phyloP scores from a whole-genome alignment of 208 protist genomes.

The Herpetomonas samuelpessoai region DNA sequence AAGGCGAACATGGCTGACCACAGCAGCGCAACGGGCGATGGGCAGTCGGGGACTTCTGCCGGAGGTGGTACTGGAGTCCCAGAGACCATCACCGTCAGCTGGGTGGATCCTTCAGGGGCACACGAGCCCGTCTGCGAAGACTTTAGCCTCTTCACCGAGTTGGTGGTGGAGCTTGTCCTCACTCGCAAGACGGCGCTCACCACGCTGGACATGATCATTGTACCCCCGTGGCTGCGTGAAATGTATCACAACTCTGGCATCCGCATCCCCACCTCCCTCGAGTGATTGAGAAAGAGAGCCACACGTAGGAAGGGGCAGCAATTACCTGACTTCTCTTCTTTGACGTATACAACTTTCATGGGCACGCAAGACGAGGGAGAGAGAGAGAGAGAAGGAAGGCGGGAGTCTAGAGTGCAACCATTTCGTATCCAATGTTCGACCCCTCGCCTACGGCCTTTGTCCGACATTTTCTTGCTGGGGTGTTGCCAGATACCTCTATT shows the following conservation, averaged over 20 bases:
- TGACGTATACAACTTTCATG: too few species aligned
- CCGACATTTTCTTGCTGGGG: too few species aligned
- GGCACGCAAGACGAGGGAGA: too few species aligned
- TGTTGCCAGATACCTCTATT: too few species aligned
- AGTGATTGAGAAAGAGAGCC: slow-evolving; percentile 4
- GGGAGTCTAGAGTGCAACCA: too few species aligned
- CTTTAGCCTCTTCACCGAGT: slow-evolving; percentile 24
- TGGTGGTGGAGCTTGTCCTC: slow-evolving; percentile 48
- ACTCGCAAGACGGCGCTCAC: slow-evolving; percentile 31
- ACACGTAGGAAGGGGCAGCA: too few species aligned
- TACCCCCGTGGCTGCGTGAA: slow-evolving; percentile 64
- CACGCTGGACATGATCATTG: slow-evolving; percentile 46
- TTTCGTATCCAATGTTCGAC: too few species aligned
- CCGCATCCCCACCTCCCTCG: slow-evolving; percentile 28
- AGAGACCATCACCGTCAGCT: slow-evolving; percentile 10
- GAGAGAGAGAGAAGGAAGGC: too few species aligned
- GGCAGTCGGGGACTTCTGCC: neutral
- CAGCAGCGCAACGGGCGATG: neutral
- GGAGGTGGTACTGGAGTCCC: neutral
- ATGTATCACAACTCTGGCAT: slow-evolving; percentile 13
- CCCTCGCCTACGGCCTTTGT: too few species aligned
- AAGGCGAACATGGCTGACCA: slow-evolving; percentile 19
- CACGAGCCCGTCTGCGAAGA: slow-evolving; percentile 40
- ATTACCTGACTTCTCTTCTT: too few species aligned
- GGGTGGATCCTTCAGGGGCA: slow-evolving; percentile 23